Percentiles rank a stretch among this genome's conserved stretches.
phyloP scores from a whole-genome alignment of 2,329 filamentous ascomycete species.

The Emydomyces testavorans region DNA sequence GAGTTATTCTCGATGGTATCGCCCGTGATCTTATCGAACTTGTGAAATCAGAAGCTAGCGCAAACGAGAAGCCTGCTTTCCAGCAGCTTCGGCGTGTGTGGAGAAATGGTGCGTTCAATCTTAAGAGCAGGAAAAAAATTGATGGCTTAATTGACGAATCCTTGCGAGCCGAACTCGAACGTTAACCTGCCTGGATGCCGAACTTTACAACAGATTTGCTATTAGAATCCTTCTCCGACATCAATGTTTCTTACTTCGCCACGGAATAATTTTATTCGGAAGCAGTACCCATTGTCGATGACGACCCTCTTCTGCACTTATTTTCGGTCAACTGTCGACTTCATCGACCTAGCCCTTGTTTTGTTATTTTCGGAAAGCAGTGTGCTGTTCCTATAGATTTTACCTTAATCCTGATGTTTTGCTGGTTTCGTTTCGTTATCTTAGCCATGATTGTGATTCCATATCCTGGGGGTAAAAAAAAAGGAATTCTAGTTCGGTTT shows the following conservation, averaged over 20 bases:
- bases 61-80: slow-evolving; percentile 38
- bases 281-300: slow-evolving; percentile 11
- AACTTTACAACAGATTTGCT: neutral
- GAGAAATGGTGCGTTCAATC: slow-evolving; percentile 43
- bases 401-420: neutral
- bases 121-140: slow-evolving; percentile 48
- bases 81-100: slow-evolving; percentile 43
- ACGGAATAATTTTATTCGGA: no score
- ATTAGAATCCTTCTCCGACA: neutral
- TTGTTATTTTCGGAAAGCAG: neutral
- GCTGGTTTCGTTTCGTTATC: slow-evolving; percentile 8
- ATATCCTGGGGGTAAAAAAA: neutral
- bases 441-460: neutral
- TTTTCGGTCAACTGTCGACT: no score
- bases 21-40: slow-evolving; percentile 46
- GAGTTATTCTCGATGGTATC: slow-evolving; percentile 39
- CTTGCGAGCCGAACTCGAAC: slow-evolving; percentile 44
- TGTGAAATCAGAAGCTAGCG: slow-evolving; percentile 38
- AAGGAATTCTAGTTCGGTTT: neutral
- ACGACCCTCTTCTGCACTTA: neutral
- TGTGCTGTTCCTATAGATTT: slow-evolving; percentile 5
- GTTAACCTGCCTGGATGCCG: slow-evolving; percentile 20
- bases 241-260: neutral
- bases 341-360: neutral
- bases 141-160: slow-evolving; percentile 41